phyloP scores from a whole-genome alignment of 495 filamentous ascomycete species.

The Penicillium atrosanguineum region DNA sequence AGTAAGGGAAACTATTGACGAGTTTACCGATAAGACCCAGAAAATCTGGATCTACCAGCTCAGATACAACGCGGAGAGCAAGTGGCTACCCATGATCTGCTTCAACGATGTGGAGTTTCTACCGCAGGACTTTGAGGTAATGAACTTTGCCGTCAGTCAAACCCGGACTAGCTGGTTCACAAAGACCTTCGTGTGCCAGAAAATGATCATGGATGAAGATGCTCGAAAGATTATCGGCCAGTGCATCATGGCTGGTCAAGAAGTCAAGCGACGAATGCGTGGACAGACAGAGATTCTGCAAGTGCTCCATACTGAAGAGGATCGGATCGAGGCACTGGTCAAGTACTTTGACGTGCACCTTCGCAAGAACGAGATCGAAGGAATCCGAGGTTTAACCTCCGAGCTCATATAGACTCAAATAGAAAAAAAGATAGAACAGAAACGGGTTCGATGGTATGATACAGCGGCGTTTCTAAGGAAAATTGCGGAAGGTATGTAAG shows the following conservation, averaged over 20 bases:
- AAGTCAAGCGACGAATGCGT: conserved; percentile 54
- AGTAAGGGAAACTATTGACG: conserved; percentile 39
- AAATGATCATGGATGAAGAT: conserved; percentile 46
- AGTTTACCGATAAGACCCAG: conserved; percentile 41
- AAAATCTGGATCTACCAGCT: conserved; percentile 61
- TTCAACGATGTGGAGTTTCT: conserved; percentile 62
- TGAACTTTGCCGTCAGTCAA: conserved; percentile 55
- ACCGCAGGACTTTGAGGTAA: conserved; percentile 55
- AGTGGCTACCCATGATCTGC: conserved; percentile 55
- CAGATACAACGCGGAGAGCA: conserved; percentile 39
- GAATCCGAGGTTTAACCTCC: conserved; percentile 47
- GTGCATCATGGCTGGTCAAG: conserved; percentile 52
- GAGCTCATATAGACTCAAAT: conserved; percentile 39
- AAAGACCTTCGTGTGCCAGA: conserved; percentile 48
- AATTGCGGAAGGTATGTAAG: conserved; percentile 30
- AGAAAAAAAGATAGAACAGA: conserved; percentile 7
- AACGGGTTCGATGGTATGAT: conserved; percentile 20
- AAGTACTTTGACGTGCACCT: conserved; percentile 57
- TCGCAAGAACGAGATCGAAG: conserved; percentile 47
- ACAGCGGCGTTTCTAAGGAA: conserved; percentile 24
- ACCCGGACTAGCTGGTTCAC: conserved; percentile 52
- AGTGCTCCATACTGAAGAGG: conserved; percentile 46
- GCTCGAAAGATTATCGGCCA: conserved; percentile 50
- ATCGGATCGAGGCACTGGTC: conserved; percentile 51
- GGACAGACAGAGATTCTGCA: conserved; percentile 53